Conservation (phyloP, 192 early-diverging fungal species). For the Mortierella claussenii region DNA sequence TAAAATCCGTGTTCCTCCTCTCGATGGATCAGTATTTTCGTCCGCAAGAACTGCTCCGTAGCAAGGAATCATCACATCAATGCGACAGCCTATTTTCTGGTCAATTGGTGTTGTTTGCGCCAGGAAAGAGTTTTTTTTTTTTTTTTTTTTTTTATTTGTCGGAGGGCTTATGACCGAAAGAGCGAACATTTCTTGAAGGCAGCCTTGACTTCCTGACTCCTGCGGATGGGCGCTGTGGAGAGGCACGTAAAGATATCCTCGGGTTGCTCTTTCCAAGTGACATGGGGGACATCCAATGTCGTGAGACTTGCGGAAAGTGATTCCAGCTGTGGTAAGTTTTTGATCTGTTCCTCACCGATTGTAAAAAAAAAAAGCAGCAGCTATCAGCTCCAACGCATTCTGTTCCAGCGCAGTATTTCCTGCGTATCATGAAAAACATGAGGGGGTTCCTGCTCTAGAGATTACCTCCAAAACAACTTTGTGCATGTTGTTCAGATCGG, state of each 20-base stretch:
- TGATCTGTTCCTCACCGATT: slow-evolving; percentile 54
- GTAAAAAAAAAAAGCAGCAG: background rate
- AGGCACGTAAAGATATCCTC: slow-evolving; percentile 80
- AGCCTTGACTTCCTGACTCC: slow-evolving; percentile 57
- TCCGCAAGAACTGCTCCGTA: too few species aligned
- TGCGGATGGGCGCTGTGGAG: slow-evolving; percentile 73
- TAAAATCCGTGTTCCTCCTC: too few species aligned
- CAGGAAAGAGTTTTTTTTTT: too few species aligned
- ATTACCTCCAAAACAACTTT: slow-evolving; percentile 78
- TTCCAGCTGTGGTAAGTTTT: slow-evolving; percentile 72
- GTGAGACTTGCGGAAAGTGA: slow-evolving; percentile 65
- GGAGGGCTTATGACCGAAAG: slow-evolving; percentile 12
- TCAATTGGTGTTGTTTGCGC: too few species aligned
- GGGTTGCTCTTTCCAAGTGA: slow-evolving; percentile 81
- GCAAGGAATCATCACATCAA: too few species aligned
- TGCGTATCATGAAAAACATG: background rate
- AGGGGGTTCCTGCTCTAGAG: background rate
- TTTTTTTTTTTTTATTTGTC: too few species aligned
- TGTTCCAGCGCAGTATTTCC: too few species aligned
- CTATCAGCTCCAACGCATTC: too few species aligned
- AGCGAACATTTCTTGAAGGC: slow-evolving; percentile 61
- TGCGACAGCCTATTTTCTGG: too few species aligned
- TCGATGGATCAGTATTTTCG: too few species aligned
- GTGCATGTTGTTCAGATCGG: slow-evolving; percentile 73
- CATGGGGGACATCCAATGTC: slow-evolving; percentile 64